Base-by-base conservation (phyloP, 2,329 filamentous ascomycete species). In the Amylocarpus encephaloides region DNA sequence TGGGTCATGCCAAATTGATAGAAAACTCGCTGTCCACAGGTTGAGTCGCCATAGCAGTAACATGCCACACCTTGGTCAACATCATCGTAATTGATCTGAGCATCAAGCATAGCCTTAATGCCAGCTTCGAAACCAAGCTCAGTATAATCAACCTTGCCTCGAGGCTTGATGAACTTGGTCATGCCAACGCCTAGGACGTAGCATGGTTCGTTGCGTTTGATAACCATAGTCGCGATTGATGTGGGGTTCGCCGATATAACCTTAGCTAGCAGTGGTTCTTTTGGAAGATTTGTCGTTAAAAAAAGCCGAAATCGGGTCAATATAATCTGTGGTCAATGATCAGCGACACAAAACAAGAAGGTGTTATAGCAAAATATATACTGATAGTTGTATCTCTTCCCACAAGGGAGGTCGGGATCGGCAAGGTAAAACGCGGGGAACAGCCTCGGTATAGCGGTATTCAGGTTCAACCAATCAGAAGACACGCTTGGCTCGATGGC, bases 141-240 rank as follows among this genome's bases (percentile, higher is more conserved):
- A 6, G 89, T 89, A 73, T 96, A 96, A 73, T 95, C 90, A 58
- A 95, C 87, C 68, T 92, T 92, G 67, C 89, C 88, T 50, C 91
- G 82, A 38, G 91, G 91, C 76, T 96, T 96, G 80, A 96, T 92
- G 79, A 97, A 97, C 72, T 95, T 95, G 73, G 92, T 97, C 88
- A 97, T 93, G 73, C 92, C 92, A 61, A 97, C 93, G 74, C 92
- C 92, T 54, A 97, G 82, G 66, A 97, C 88, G 76, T 97, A 97
- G 76, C 74, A 75, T 52, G 76, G 75, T 19, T 56, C 48, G 18
- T 55, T 60, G 65, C 51, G 59, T 46, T 59, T 59, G 40, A 58
- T 55, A 39, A 59, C 57, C 59, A 61, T 61, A 5, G 16, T 59
- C 29, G 32, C 44, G 44, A 30, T 30, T 16, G n/a, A n/a, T n/a